phyloP scores from a whole-genome alignment of 106 monocot species.

The Dioscorea alata region DNA sequence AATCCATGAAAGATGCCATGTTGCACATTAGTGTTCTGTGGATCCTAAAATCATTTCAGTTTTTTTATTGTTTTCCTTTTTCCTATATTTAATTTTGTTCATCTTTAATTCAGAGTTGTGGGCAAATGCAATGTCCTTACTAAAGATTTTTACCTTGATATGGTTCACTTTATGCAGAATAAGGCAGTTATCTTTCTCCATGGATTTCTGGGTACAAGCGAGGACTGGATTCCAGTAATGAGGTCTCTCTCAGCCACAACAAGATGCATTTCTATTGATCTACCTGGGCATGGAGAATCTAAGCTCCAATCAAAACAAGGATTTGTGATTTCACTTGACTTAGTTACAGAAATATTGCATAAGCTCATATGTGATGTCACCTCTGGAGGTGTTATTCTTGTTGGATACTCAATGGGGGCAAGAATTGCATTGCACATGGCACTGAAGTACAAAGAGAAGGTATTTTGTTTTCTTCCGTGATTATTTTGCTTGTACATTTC shows the following conservation, averaged over 20 bases:
- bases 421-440: slow-evolving; percentile 88
- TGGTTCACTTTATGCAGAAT: slow-evolving; percentile 33
- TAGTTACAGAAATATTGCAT: slow-evolving; percentile 48
- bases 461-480: slow-evolving; percentile 12
- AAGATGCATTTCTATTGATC: slow-evolving; percentile 66
- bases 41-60: too few relatives aligned
- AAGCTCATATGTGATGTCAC: slow-evolving; percentile 51
- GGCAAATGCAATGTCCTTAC: too few relatives aligned
- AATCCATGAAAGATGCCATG: too few relatives aligned
- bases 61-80: too few relatives aligned
- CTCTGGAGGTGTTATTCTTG: slow-evolving; percentile 43
- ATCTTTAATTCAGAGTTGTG: too few relatives aligned
- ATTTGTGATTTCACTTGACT: slow-evolving; percentile 37
- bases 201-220: slow-evolving; percentile 77
- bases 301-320: slow-evolving; percentile 14
- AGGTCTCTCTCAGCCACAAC: slow-evolving; percentile 56
- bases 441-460: slow-evolving; percentile 68
- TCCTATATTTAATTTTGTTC: too few relatives aligned
- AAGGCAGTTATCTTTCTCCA: slow-evolving; percentile 65
- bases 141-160: background rate
- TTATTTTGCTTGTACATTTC: slow-evolving; percentile 3
- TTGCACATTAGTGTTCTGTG: too few relatives aligned
- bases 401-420: slow-evolving; percentile 97
- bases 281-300: slow-evolving; percentile 89
- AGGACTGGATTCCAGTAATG: slow-evolving; percentile 88